Conservation (phyloP, 2,329 filamentous ascomycete genomes). For the Fusarium guadeloupense region DNA sequence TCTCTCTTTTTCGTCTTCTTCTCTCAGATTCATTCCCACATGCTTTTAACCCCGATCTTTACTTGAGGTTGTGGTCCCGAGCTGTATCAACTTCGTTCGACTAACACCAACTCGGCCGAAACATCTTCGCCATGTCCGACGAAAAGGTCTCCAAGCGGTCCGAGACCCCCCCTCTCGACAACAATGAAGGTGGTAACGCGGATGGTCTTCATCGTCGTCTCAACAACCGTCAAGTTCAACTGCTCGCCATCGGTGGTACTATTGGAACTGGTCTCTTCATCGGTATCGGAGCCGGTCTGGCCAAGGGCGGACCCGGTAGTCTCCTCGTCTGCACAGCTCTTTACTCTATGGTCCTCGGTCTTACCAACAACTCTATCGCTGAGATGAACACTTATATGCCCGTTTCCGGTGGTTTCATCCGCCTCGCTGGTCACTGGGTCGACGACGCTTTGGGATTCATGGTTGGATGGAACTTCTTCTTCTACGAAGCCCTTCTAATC, state of each 20-base stretch:
- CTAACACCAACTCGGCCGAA: slow-evolving; percentile 15
- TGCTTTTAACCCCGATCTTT: slow-evolving; percentile 15
- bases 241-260: slow-evolving; percentile 31
- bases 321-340: slow-evolving; percentile 33
- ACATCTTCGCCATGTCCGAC: slow-evolving; percentile 22
- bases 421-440: slow-evolving; percentile 34
- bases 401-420: slow-evolving; percentile 34
- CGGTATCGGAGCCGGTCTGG: slow-evolving; percentile 33
- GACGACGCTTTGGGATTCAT: slow-evolving; percentile 38
- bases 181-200: slow-evolving; percentile 15
- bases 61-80: slow-evolving; percentile 12
- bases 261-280: slow-evolving; percentile 33
- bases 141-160: slow-evolving; percentile 29
- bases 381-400: slow-evolving; percentile 39
- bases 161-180: slow-evolving; percentile 5
- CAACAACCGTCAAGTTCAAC: slow-evolving; percentile 37
- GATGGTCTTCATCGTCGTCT: slow-evolving; percentile 36
- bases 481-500: slow-evolving; percentile 47
- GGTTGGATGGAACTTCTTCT: slow-evolving; percentile 48
- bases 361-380: slow-evolving; percentile 38
- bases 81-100: background rate
- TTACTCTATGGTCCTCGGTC: slow-evolving; percentile 32
- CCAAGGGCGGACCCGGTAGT: slow-evolving; percentile 30
- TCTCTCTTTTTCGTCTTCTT: background rate
- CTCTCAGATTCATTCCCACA: slow-evolving; percentile 5